phyloP scores from a whole-genome alignment of 495 filamentous ascomycete genomes.

The Filosporella fistucella region DNA sequence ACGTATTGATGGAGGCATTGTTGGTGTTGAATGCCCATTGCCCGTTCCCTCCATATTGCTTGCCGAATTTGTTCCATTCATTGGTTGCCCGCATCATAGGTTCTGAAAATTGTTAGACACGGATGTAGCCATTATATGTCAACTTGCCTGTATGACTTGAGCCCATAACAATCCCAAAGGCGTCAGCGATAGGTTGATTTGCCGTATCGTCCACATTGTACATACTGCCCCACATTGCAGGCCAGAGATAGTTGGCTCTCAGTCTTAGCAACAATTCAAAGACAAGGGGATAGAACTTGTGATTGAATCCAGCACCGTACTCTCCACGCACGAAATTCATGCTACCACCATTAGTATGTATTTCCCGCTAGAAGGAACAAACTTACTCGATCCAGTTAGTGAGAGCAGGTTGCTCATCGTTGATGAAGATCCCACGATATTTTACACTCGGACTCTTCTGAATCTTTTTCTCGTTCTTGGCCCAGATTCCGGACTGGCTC shows the following conservation, averaged over 20 bases:
- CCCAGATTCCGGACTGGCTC: slow-evolving; percentile 50
- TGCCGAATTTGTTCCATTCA: slow-evolving; percentile 55
- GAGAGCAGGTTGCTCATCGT: slow-evolving; percentile 70
- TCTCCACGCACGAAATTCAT: slow-evolving; percentile 40
- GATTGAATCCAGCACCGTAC: slow-evolving; percentile 56
- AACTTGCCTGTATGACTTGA: slow-evolving; percentile 53
- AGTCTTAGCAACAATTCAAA: slow-evolving; percentile 69
- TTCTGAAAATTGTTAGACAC: slow-evolving; percentile 31
- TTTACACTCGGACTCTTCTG: slow-evolving; percentile 64
- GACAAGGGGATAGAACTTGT: slow-evolving; percentile 62
- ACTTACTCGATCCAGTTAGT: slow-evolving; percentile 61
- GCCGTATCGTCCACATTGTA: slow-evolving; percentile 65
- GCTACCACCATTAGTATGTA: slow-evolving; percentile 3
- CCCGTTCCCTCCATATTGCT: slow-evolving; percentile 41
- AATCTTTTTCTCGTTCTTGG: slow-evolving; percentile 42
- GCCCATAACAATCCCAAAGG: slow-evolving; percentile 68
- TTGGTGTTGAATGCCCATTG: slow-evolving; percentile 65
- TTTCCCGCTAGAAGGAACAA: slow-evolving; percentile 23
- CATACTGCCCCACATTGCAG: slow-evolving; percentile 64
- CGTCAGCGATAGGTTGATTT: slow-evolving; percentile 64
- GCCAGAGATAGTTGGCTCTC: slow-evolving; percentile 73
- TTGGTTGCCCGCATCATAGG: slow-evolving; percentile 69
- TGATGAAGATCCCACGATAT: slow-evolving; percentile 76
- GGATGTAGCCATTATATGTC: neutral
- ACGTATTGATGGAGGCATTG: slow-evolving; percentile 57